These are phyloP conservation scores for Diaporthe eres DNA, from an alignment of 2,329 filamentous ascomycete genomes.

Conservation along the genomic window DNA sequence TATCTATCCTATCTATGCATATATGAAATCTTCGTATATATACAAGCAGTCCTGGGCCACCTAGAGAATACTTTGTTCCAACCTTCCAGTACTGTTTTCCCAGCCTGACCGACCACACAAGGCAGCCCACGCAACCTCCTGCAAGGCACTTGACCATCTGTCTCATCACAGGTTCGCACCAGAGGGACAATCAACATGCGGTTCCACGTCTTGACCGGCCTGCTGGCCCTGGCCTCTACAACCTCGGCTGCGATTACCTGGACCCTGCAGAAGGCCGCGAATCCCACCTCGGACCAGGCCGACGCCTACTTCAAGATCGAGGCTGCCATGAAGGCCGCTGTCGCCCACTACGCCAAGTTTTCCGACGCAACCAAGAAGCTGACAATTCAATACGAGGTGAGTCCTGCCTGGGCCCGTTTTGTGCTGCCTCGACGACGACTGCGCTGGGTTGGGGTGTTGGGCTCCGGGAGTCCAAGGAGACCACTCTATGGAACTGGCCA, in stretches of 20 bases:
- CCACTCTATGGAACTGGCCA: not conserved
- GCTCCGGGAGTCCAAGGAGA: not conserved
- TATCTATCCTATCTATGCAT: not conserved
- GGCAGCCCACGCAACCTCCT: not conserved
- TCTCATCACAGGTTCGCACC: not conserved
- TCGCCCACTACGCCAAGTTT: constrained; percentile 54
- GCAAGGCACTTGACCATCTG: not conserved
- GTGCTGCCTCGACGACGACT: not conserved
- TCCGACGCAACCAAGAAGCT: constrained; percentile 54
- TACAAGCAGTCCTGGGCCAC: not conserved
- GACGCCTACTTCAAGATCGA: constrained; percentile 62
- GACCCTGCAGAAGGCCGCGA: constrained; percentile 54
- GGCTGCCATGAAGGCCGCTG: constrained; percentile 57
- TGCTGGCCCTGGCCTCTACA: constrained; percentile 49
- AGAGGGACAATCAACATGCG: constrained; percentile 52
- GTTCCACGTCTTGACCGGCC: constrained; percentile 48
- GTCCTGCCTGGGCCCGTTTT: not conserved
- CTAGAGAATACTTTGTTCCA: too few relatives aligned
- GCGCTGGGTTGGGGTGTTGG: not conserved
- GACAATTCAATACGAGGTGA: constrained; percentile 53
- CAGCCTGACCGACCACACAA: not conserved
- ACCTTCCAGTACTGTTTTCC: not conserved
- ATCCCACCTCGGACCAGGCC: constrained; percentile 57
- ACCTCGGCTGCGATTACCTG: constrained; percentile 57
- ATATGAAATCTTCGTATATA: not conserved